Conservation (phyloP, 805 yeast genomes). For the Saccharomycopsis fermentans region DNA sequence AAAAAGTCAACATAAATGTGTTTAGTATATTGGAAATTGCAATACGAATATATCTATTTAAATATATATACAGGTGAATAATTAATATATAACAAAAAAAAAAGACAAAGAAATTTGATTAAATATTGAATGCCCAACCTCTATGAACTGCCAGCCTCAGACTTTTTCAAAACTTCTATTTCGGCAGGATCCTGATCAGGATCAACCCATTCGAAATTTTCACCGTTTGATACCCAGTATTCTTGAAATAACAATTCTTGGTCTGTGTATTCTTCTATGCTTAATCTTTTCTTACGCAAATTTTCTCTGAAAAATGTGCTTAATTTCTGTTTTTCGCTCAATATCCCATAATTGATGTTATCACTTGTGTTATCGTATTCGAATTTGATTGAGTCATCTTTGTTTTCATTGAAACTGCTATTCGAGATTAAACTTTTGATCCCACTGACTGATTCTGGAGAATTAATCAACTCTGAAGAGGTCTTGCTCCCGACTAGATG, state of each 20-base stretch:
- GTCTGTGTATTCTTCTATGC: constrained; percentile 42
- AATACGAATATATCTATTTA: too few relatives aligned
- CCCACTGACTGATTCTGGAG: not conserved
- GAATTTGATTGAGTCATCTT: not conserved
- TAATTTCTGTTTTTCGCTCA: constrained; percentile 9
- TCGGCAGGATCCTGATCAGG: constrained; percentile 89
- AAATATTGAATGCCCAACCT: not conserved
- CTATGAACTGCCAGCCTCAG: too few relatives aligned
- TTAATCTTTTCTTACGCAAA: constrained; percentile 24
- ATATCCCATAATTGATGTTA: constrained; percentile 1
- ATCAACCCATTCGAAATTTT: constrained; percentile 80
- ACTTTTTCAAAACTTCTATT: constrained; percentile 22
- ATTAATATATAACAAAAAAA: too few relatives aligned
- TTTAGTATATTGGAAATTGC: too few relatives aligned
- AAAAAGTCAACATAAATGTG: too few relatives aligned
- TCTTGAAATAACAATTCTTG: constrained; percentile 65
- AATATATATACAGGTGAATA: too few relatives aligned
- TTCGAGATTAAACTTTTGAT: constrained; percentile 5
- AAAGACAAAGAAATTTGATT: too few relatives aligned
- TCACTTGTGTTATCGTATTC: not conserved
- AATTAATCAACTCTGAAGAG: not conserved
- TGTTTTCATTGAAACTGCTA: not conserved
- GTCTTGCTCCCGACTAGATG: constrained; percentile 22
- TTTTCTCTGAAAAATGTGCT: constrained; percentile 18
- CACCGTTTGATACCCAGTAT: constrained; percentile 82